phyloP scores from a whole-genome alignment of 345 rosid genomes.

The Brassica napus region Da-Ae NC_063447.1:8421501-8422000 shows the following conservation, averaged over 20 bases:
- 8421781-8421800: slow-evolving; percentile 44
- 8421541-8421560: background rate
- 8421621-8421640: slow-evolving; percentile 30
- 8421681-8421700: background rate
- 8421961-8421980: slow-evolving; percentile 67
- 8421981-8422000: slow-evolving; percentile 82
- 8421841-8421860: slow-evolving; percentile 76
- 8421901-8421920: slow-evolving; percentile 96
- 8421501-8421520: slow-evolving; percentile 28
- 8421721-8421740: background rate
- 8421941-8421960: slow-evolving; percentile 83
- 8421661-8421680: background rate
- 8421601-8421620: slow-evolving; percentile 38
- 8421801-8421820: slow-evolving; percentile 96
- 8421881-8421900: slow-evolving; percentile 99
- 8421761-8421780: background rate
- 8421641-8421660: background rate
- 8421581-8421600: slow-evolving; percentile 32
- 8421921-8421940: slow-evolving; percentile 95
- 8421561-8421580: slow-evolving; percentile 23
- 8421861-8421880: slow-evolving; percentile 93
- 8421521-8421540: slow-evolving; percentile 29
- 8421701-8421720: background rate
- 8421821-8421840: slow-evolving; percentile 83
- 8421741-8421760: background rate